A percentile compares a stretch with the other conserved stretches of the same genome.
phyloP scores from a whole-genome alignment of 306 rosid genomes.

The Cicer chorassanicum region DNA sequence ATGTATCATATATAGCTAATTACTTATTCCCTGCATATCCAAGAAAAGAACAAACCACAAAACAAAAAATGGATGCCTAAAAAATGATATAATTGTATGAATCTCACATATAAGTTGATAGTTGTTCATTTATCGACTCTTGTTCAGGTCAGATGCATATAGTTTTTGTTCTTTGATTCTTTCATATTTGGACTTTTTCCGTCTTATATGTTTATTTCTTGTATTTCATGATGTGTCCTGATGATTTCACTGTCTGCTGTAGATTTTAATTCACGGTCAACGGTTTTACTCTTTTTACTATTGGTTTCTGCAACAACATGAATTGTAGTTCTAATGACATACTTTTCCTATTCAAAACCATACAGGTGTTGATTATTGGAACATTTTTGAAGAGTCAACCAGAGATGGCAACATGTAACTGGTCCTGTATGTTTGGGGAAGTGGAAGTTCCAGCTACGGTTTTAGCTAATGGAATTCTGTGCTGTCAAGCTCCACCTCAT shows the following conservation, averaged over 20 bases:
- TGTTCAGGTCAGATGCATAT: conserved; percentile 38
- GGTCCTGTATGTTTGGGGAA: conserved; percentile 98
- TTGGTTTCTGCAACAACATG: conserved; percentile 13
- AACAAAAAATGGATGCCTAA: conserved; percentile 2
- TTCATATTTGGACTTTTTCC: conserved; percentile 34
- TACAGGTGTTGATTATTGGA: conserved; percentile 79
- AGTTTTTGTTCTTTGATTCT: conserved; percentile 25
- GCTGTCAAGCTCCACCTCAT: conserved; percentile 82
- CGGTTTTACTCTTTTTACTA: conserved; percentile 25
- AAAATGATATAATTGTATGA: background rate
- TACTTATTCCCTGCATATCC: background rate
- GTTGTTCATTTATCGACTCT: background rate
- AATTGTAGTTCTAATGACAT: conserved; percentile 33
- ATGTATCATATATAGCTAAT: background rate
- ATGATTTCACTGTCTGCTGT: conserved; percentile 16
- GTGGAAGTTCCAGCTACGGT: conserved; percentile 84
- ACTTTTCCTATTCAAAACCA: conserved; percentile 29
- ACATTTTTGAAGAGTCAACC: conserved; percentile 64
- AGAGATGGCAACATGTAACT: conserved; percentile 55
- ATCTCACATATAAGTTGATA: background rate
- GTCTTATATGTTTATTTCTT: conserved; percentile 13
- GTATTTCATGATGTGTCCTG: conserved; percentile 26
- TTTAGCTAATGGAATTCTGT: conserved; percentile 73
- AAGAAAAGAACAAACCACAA: background rate
- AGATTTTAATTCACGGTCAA: background rate